Conservation (phyloP, 2,329 filamentous ascomycete species). For the Fusarium palustre region DNA sequence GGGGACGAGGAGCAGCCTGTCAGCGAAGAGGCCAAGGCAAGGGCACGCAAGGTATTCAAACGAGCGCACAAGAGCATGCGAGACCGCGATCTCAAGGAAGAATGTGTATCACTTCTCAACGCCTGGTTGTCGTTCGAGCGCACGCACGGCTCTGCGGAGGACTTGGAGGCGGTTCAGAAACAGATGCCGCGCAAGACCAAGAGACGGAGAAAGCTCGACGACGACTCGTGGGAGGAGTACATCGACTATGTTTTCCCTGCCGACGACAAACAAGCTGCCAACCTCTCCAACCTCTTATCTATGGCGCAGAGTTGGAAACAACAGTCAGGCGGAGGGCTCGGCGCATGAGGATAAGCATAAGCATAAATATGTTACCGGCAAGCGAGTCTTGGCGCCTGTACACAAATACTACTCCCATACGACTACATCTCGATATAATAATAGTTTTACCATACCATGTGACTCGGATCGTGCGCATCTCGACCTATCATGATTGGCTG, state of each 20-base stretch:
- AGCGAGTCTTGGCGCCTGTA: not conserved
- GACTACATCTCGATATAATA: not conserved
- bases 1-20: constrained; percentile 75
- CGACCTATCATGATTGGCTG: not conserved
- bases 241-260: constrained; percentile 97
- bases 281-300: constrained; percentile 84
- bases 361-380: not conserved
- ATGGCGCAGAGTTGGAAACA: constrained; percentile 93
- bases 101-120: constrained; percentile 90
- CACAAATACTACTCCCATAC: not conserved
- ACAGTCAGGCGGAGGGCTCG: constrained; percentile 59
- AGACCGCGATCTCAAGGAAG: constrained; percentile 89
- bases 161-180: constrained; percentile 85
- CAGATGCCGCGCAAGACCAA: constrained; percentile 96
- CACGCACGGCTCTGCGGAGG: constrained; percentile 79
- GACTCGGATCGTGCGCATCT: not conserved
- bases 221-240: constrained; percentile 94
- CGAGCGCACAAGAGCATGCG: constrained; percentile 89
- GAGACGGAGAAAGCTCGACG: constrained; percentile 90
- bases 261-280: constrained; percentile 87
- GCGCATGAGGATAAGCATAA: constrained; percentile 35
- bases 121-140: constrained; percentile 94
- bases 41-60: constrained; percentile 85
- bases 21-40: constrained; percentile 83
- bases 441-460: constrained; percentile 5